These are phyloP conservation scores for Cucurbita pepo DNA, from an alignment of 306 rosid species.

Conservation along the genomic window DNA sequence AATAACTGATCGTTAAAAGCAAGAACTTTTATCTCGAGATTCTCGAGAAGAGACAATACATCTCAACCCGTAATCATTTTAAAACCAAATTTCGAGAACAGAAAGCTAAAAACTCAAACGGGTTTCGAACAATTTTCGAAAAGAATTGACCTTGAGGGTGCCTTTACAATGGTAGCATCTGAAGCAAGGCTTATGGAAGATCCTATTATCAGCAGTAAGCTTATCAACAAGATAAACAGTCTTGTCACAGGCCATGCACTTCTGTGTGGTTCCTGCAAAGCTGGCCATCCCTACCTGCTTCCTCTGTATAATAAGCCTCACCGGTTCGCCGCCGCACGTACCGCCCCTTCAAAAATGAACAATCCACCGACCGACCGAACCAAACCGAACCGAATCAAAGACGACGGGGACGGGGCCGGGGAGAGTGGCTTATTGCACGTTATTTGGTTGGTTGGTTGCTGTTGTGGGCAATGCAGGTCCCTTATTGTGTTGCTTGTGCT, in stretches of 20 bases:
- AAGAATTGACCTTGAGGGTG: conserved; percentile 44
- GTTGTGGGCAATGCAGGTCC: background rate
- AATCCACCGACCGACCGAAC: background rate
- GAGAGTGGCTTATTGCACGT: background rate
- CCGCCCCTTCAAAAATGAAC: no score
- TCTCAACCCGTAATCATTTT: no score
- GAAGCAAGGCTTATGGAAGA: conserved; percentile 72
- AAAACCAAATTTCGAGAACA: no score
- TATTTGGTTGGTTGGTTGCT: no score
- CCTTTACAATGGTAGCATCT: conserved; percentile 73
- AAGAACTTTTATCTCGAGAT: no score
- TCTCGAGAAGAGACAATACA: no score
- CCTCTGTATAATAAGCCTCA: background rate
- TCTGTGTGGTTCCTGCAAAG: conserved; percentile 56
- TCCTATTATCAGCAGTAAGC: conserved; percentile 42
- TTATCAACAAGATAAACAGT: conserved; percentile 61
- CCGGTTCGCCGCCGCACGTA: no score
- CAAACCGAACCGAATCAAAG: background rate
- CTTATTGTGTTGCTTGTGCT: background rate
- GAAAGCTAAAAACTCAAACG: no score
- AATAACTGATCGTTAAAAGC: no score
- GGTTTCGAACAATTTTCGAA: no score
- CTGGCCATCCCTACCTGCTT: conserved; percentile 23
- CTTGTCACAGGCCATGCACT: conserved; percentile 57
- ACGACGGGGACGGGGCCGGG: background rate